Evolutionary conservation across 805 yeast genomes (phyloP), one percentile per base, ranked within the genome.

Genomic region (Nakazawaea holstii): DNA sequence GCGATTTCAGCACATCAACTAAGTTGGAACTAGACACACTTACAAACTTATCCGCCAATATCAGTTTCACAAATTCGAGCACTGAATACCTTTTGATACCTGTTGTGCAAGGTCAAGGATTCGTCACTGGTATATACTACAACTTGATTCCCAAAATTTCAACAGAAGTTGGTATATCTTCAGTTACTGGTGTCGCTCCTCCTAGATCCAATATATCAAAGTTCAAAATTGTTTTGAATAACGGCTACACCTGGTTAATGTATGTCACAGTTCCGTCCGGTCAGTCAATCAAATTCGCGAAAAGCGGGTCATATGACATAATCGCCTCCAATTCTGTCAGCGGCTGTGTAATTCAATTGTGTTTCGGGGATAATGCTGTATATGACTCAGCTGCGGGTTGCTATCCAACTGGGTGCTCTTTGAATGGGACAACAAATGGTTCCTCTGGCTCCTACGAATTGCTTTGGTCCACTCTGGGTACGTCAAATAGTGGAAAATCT

Each of bases 31-130:
- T 64, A 13, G 69, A 67, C 13, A 66, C 65, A 35, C 33, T 57
- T 57, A 37, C 56, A 32, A 52, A 68, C 27, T 64, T 65, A 42
- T 59, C 64, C 20, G 59, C 54, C 30, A 58, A 56, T 38, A 55
- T 57, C 24, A 53, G 51, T 5, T 37, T 59, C 14, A 39, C 48
- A 2, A 54, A 59, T 11, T 32, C 43, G 6, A 14, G 20, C n/a
- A 39, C 43, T 14, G 38, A 48, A 39, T 49, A 17, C 41, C 41
- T 41, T 20, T 43, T 33, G 41, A 56, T 76, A 75, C 91, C 92
- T 4, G 58, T 86, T 46, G 86, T 84, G 6, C 91, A 85, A 62
- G 97, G 97, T 46, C 72, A 54, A 76, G 96, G 96, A 6, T 80
- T 87, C 52, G 78, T 87, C 13, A 84, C 96, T 30, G 87, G 82